A percentile compares a stretch with the other conserved stretches of the same genome.
These are phyloP conservation scores for Cyclostephanos tholiformis DNA, from an alignment of 108 stramenopile genomes.

Conservation along the genomic window DNA sequence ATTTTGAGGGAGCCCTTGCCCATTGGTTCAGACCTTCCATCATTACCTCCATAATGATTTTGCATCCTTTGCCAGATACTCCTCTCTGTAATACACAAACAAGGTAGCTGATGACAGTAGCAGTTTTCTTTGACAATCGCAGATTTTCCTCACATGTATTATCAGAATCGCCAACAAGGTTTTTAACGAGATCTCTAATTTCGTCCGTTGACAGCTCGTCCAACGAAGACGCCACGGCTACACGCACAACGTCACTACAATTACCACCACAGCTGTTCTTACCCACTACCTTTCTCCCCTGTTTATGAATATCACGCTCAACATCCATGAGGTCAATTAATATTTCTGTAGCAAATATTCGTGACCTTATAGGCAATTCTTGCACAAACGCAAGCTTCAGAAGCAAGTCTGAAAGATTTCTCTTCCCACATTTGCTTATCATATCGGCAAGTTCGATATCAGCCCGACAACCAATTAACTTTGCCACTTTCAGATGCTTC, in stretches of 20 bases:
- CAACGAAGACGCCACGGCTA: conserved; percentile 23
- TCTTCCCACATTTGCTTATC: not conserved
- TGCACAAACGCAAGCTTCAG: conserved; percentile 4
- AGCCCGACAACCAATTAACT: conserved; percentile 23
- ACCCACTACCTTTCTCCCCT: conserved; percentile 8
- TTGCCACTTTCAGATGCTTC: conserved; percentile 8
- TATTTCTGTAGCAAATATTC: conserved; percentile 16
- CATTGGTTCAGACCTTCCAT: conserved; percentile 26
- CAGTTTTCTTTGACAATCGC: conserved; percentile 11
- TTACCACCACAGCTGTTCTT: not conserved
- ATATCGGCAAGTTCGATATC: conserved; percentile 23
- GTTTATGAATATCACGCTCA: conserved; percentile 9
- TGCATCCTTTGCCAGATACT: conserved; percentile 22
- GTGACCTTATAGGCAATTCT: not conserved
- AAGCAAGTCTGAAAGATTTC: conserved; percentile 8
- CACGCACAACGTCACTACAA: not conserved
- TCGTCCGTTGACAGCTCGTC: conserved; percentile 29
- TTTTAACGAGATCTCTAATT: conserved; percentile 20
- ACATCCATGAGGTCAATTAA: conserved; percentile 26
- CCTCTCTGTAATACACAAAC: conserved; percentile 14
- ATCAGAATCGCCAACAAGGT: not conserved
- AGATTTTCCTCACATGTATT: conserved; percentile 1
- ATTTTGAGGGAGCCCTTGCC: conserved; percentile 10
- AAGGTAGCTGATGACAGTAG: conserved; percentile 21
- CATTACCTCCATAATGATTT: conserved; percentile 25